Evolutionary conservation across 768 basidiomycete species (phyloP), one percentile per base, ranked within the genome.

Genomic region (Albatrellus ellisii): DNA sequence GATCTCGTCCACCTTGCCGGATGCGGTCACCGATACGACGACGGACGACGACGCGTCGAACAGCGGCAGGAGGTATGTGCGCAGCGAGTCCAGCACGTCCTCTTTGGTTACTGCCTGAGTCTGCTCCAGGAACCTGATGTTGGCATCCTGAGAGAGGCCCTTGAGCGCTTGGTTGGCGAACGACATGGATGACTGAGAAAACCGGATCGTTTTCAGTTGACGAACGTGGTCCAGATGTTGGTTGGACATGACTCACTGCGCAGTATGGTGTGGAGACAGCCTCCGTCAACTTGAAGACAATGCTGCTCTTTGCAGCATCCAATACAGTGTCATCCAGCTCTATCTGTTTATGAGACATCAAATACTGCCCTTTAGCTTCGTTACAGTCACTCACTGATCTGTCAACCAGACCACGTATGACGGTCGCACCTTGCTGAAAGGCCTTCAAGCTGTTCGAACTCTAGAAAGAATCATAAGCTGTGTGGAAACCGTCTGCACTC

Each of bases 161-260:
- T 85, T 87, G n/a, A 99, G 67, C 0, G 80, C 85, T 65, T 95
- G 88, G 61, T 98, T 92, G 24, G 71, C 66, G 61, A 95, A 97
- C 0, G 90, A 94, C 20, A 73, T 69, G n/a, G 28, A 73, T 57
- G 1, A 90, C 89, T 88, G 90, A 52, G 15, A 22, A 36, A n/a
- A 17, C 6, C 17, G 11, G 6, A 3, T 36, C 11, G 22, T 21
- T n/a, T 32, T 8, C 15, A 21, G n/a, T 27, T 15, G 28, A 6
- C 22, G 15, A 31, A 41, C 42, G 42, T 25, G 25, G 12, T 29
- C 9, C n/a, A 26, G 26, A 21, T 27, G 17, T 22, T n/a, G n/a
- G 33, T 25, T 8, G 24, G 14, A 10, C 20, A 21, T 3, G n/a
- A 18, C 80, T 58, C 60, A 91, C 92, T 32, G 94, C 94, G 51